A percentile compares a stretch with the other conserved stretches of the same genome.
Conservation (phyloP, 2,329 filamentous ascomycete genomes). For the Clarireedia homoeocarpa region DNA sequence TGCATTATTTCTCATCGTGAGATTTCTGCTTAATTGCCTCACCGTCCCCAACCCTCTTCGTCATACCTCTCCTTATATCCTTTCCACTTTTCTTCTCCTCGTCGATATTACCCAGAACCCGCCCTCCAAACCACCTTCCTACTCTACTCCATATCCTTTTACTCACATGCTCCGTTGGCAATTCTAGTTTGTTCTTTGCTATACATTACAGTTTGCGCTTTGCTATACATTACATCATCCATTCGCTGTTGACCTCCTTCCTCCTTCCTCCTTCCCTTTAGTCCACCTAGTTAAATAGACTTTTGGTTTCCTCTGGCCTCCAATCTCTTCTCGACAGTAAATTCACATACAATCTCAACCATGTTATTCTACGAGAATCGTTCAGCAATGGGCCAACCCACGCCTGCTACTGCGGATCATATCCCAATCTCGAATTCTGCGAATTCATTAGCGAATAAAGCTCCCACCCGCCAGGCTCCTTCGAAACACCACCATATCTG, state of each 20-base stretch:
- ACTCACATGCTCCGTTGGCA: background rate
- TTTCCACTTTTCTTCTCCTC: no score
- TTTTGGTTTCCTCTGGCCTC: background rate
- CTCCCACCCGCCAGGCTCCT: conserved; percentile 14
- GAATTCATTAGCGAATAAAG: conserved; percentile 15
- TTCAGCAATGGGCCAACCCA: conserved; percentile 20
- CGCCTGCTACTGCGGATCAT: conserved; percentile 20
- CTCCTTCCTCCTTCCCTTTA: background rate
- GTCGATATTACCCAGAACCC: background rate
- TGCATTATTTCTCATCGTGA: background rate
- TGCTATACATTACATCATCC: background rate
- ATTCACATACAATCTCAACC: conserved; percentile 2
- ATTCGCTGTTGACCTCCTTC: background rate
- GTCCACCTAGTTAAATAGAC: background rate
- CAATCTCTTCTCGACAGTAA: background rate
- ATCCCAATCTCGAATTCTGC: conserved; percentile 15
- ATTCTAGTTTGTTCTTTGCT: background rate
- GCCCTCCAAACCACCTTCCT: no score
- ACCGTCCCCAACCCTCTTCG: background rate
- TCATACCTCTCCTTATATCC: background rate
- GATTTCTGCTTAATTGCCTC: background rate
- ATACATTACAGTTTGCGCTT: background rate
- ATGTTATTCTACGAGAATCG: conserved; percentile 28
- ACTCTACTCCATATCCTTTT: no score
- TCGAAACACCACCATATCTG: conserved; percentile 58